These are phyloP conservation scores for Schizosaccharomyces octosporus DNA, from an alignment of 805 yeast species.

Conservation along the genomic window DNA sequence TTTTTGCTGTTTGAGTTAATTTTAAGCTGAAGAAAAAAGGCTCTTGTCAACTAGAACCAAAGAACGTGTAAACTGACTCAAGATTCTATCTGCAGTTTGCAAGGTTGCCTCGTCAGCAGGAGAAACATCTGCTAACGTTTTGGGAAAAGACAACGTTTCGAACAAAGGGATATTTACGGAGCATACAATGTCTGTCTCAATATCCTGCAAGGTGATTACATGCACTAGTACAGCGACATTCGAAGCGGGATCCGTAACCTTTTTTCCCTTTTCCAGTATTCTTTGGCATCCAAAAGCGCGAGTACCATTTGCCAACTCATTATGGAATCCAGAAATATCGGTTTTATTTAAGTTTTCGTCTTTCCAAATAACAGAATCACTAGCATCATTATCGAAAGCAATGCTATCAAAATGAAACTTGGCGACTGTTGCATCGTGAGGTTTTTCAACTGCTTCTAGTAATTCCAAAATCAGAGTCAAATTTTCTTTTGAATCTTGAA, in stretches of 20 bases:
- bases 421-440: not conserved
- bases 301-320: not conserved
- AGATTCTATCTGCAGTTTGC: too few relatives aligned
- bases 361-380: not conserved
- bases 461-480: constrained; percentile 17
- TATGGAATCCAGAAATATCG: not conserved
- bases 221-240: not conserved
- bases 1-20: too few relatives aligned
- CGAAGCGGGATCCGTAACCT: not conserved
- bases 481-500: constrained; percentile 11
- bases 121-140: not conserved
- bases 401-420: not conserved
- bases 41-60: not conserved
- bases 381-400: constrained; percentile 2
- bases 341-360: not conserved
- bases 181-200: not conserved
- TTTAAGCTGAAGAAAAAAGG: not conserved
- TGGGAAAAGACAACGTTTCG: not conserved
- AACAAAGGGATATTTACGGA: not conserved
- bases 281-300: not conserved
- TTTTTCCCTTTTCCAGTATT: not conserved
- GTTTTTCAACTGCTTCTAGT: constrained; percentile 15
- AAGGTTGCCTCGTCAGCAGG: not conserved
- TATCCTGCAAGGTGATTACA: not conserved
- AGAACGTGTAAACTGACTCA: not conserved